Evolutionary conservation across 371 early-diverging fungal genomes (phyloP), one percentile per base, ranked within the genome.

Genomic region (Haplosporangium sp.): DNA sequence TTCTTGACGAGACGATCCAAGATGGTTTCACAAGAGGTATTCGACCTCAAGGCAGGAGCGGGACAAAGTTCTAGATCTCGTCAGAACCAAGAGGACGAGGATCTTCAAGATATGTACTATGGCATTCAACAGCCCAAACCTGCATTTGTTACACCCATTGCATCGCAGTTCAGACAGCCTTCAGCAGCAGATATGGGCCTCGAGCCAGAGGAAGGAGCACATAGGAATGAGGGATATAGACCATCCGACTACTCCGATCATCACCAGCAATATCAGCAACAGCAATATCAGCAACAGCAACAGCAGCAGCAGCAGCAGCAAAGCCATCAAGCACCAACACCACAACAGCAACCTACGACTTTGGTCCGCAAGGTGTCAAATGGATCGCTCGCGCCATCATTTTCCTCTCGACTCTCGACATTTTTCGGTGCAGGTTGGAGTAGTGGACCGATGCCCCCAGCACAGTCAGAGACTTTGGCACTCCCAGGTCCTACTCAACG

Each of bases 371-470:
- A 71, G n/a, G 41, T 6, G 1, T 77, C 79, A 1, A 67, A 56
- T 38, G 36, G 46, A 10, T 74, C 75, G 0, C 41, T 74, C 2
- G 36, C 64, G 1, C 62, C 74, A 1, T 74, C 75, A 16, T 47
- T 74, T 23, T 59, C 71, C 11, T 51, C 41, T 23, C 50, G 77
- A 23, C 64, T 77, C 11, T 71, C 72, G 1, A 56, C 68, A 5
- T 63, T 77, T 43, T 77, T 77, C 46, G 79, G 79, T 7, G 57
- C 59, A 13, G 79, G 79, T 10, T 77, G 79, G 79, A 48, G 48
- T 21, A 71, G 52, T 41, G 79, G 79, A 12, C 68, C 72, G 0
- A 77, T 77, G 79, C 79, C 79, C 11, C 18, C 41, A 6, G 57
- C 21, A 11, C 43, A 63, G 2, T 45, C 67, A 6, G 67, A 67